phyloP scores from a whole-genome alignment of 2,329 filamentous ascomycete species.

The Aspergillus sp. region DNA sequence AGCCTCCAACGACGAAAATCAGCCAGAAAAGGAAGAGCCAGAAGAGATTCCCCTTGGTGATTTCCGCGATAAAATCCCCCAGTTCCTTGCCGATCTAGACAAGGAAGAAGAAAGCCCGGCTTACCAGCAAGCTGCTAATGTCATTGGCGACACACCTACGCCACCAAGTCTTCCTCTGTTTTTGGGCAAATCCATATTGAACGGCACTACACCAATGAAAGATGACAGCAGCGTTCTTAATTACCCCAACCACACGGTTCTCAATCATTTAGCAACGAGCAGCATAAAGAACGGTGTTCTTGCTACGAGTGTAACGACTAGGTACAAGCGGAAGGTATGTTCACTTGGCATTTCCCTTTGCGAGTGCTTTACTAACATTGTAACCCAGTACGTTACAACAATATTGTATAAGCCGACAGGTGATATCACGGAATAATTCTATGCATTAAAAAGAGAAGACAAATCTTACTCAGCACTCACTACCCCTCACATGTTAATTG shows the following conservation, averaged over 20 bases:
- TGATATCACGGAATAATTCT: constrained; percentile 27
- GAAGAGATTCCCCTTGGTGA: constrained; percentile 53
- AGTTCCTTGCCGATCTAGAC: constrained; percentile 80
- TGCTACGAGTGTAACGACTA: constrained; percentile 92
- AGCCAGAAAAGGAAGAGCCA: constrained; percentile 41
- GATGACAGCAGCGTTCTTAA: constrained; percentile 96
- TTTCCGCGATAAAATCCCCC: constrained; percentile 72
- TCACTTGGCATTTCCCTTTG: background rate
- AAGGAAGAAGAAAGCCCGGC: constrained; percentile 70
- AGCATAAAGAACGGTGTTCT: constrained; percentile 96
- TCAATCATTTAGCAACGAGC: constrained; percentile 95
- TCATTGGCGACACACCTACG: constrained; percentile 72
- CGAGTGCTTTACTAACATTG: background rate
- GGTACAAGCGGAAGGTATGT: constrained; percentile 79
- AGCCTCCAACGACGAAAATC: constrained; percentile 36
- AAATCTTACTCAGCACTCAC: no score
- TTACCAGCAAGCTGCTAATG: constrained; percentile 69
- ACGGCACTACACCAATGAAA: constrained; percentile 86
- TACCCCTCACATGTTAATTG: no score
- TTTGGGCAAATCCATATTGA: constrained; percentile 88
- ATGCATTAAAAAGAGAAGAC: no score
- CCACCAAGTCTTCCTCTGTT: constrained; percentile 87
- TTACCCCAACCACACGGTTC: constrained; percentile 93
- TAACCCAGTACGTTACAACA: constrained; percentile 80
- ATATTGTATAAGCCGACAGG: constrained; percentile 92